Evolutionary conservation across 768 basidiomycete species (phyloP).

Genomic region (Tricholoma saponaceum): DNA sequence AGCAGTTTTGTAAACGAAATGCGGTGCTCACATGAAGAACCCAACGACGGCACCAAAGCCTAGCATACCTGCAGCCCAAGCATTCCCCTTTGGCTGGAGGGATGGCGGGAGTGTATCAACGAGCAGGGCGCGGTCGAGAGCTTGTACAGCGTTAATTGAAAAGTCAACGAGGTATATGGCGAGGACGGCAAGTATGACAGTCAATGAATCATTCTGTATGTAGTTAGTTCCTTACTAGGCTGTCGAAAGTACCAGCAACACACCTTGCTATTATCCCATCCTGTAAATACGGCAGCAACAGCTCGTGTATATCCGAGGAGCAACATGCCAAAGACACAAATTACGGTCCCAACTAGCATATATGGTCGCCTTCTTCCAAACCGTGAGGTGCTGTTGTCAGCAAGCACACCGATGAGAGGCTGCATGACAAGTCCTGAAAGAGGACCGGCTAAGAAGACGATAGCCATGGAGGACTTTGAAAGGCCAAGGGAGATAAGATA

Average conservation of each 20-base stretch:
- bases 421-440: conserved; percentile 89
- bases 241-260: not conserved
- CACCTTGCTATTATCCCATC: conserved; percentile 11
- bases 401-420: conserved; percentile 84
- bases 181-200: conserved; percentile 72
- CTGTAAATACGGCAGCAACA: conserved; percentile 51
- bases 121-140: conserved; percentile 85
- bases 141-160: conserved; percentile 67
- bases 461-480: conserved; percentile 80
- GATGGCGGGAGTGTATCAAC: conserved; percentile 78
- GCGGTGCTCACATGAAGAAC: conserved; percentile 72
- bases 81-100: conserved; percentile 81
- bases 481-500: conserved; percentile 88
- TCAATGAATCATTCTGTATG: conserved; percentile 58
- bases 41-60: conserved; percentile 83
- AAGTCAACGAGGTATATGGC: conserved; percentile 54
- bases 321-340: conserved; percentile 72
- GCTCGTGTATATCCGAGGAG: conserved; percentile 79
- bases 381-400: conserved; percentile 79
- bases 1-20: not conserved
- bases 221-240: not conserved
- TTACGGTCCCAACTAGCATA: conserved; percentile 65
- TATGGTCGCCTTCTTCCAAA: conserved; percentile 86
- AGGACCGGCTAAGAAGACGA: conserved; percentile 92
- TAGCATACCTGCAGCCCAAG: conserved; percentile 94